Evolutionary conservation across 2,329 filamentous ascomycete species (phyloP).

Genomic region (Pseudogymnoascus sp.): DNA sequence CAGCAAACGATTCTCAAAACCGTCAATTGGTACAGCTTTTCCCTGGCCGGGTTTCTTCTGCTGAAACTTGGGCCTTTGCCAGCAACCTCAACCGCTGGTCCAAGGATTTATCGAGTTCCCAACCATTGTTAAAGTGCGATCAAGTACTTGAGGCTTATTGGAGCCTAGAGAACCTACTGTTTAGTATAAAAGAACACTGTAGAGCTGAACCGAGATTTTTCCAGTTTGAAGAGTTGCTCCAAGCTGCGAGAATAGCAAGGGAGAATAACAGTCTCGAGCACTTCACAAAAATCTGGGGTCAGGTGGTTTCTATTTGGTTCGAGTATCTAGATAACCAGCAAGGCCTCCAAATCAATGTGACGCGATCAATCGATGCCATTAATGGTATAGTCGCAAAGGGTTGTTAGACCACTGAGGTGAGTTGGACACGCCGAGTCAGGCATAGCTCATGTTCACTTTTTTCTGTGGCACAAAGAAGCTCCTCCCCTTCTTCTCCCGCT

Average conservation of each 20-base stretch:
- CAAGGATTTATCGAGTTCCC: conserved; percentile 13
- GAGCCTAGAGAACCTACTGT: conserved; percentile 16
- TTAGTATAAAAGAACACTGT: conserved; percentile 13
- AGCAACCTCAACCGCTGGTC: conserved; percentile 9
- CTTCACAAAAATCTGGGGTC: conserved; percentile 13
- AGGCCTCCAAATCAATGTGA: conserved; percentile 11
- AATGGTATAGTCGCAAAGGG: conserved; percentile 8
- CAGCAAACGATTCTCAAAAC: background rate
- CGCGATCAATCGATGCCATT: conserved; percentile 15
- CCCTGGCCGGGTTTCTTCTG: conserved; percentile 1
- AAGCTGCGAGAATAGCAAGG: conserved; percentile 13
- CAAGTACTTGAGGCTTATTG: conserved; percentile 18
- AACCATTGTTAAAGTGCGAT: conserved; percentile 5
- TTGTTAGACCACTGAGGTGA: background rate
- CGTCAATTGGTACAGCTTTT: conserved; percentile 9
- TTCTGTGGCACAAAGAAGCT: background rate
- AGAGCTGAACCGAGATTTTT: background rate
- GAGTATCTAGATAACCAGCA: conserved; percentile 13
- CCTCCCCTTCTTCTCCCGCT: background rate
- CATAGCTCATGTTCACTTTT: background rate
- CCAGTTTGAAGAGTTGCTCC: conserved; percentile 12
- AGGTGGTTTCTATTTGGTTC: conserved; percentile 14
- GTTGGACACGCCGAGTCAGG: background rate
- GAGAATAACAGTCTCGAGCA: conserved; percentile 12
- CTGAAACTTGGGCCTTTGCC: conserved; percentile 8